Conservation (phyloP, 495 filamentous ascomycete genomes). For the Lophiostoma macrostomum region DNA sequence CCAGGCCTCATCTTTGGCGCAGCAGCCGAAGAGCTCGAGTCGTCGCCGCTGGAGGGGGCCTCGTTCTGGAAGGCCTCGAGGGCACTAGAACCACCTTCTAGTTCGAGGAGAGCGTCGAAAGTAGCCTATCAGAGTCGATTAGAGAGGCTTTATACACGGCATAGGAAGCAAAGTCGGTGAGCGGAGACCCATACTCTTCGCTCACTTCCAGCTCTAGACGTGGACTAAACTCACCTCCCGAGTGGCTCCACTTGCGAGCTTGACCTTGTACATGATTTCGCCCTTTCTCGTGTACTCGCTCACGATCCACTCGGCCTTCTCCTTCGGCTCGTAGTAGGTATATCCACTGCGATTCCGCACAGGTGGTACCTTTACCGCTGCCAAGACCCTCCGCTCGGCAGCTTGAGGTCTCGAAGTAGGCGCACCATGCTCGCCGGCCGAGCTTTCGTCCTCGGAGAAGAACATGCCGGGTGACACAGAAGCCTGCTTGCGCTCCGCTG, state of each 20-base stretch:
- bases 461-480: conserved; percentile 18
- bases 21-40: background rate
- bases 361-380: conserved; percentile 14
- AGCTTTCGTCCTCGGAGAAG: conserved; percentile 20
- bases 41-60: background rate
- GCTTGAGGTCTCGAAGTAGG: background rate
- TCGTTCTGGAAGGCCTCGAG: conserved; percentile 32
- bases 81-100: conserved; percentile 35
- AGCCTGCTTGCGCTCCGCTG: background rate
- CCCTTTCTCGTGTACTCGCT: conserved; percentile 21
- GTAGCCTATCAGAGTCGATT: no score
- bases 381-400: conserved; percentile 9
- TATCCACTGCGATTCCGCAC: conserved; percentile 23
- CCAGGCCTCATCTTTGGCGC: conserved; percentile 24
- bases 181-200: no score
- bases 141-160: no score
- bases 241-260: conserved; percentile 30
- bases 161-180: no score
- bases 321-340: conserved; percentile 27
- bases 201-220: no score
- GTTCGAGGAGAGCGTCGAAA: conserved; percentile 35
- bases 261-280: conserved; percentile 33
- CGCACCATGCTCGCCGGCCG: background rate
- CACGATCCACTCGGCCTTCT: conserved; percentile 30
- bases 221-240: conserved; percentile 40